Percentiles rank a stretch among this genome's conserved stretches.
These are phyloP conservation scores for Fomitopsis pinicola DNA, from an alignment of 1,284 basidiomycete genomes.

Conservation along the genomic window DNA sequence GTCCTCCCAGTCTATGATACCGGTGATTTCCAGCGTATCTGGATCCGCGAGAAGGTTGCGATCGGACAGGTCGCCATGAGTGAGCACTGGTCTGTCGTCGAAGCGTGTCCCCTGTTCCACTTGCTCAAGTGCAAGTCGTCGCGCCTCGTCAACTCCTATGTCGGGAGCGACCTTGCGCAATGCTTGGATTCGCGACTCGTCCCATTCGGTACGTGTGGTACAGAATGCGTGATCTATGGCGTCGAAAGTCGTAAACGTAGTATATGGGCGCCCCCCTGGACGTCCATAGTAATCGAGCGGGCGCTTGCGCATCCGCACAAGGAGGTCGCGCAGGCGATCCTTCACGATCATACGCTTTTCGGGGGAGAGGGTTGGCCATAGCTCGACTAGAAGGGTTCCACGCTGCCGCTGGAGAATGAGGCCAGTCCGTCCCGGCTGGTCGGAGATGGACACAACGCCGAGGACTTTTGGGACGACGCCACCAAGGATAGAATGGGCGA, in stretches of 20 bases:
- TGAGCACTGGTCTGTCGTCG: constrained; percentile 18
- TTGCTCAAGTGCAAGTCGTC: neutral
- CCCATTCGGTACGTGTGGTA: constrained; percentile 1
- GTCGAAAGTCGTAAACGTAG: neutral
- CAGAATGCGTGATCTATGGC: neutral
- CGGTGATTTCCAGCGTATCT: constrained; percentile 6
- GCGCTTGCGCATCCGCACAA: neutral
- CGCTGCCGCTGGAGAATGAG: neutral
- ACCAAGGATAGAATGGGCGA: neutral
- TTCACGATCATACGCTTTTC: neutral
- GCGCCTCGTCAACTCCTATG: neutral
- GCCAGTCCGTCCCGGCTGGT: neutral
- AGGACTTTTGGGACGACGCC: neutral
- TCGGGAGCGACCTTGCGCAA: neutral
- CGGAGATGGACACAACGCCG: neutral
- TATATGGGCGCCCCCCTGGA: constrained; percentile 2
- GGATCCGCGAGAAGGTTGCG: constrained; percentile 21
- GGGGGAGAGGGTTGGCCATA: neutral
- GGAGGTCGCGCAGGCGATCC: neutral
- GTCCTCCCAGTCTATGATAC: constrained; percentile 10
- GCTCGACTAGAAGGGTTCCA: neutral
- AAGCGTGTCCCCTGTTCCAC: neutral
- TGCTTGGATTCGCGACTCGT: constrained; percentile 7
- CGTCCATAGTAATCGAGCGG: neutral
- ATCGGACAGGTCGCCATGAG: constrained; percentile 21